phyloP scores from a whole-genome alignment of 2,329 filamentous ascomycete species.

The Colletotrichum zoysiae region DNA sequence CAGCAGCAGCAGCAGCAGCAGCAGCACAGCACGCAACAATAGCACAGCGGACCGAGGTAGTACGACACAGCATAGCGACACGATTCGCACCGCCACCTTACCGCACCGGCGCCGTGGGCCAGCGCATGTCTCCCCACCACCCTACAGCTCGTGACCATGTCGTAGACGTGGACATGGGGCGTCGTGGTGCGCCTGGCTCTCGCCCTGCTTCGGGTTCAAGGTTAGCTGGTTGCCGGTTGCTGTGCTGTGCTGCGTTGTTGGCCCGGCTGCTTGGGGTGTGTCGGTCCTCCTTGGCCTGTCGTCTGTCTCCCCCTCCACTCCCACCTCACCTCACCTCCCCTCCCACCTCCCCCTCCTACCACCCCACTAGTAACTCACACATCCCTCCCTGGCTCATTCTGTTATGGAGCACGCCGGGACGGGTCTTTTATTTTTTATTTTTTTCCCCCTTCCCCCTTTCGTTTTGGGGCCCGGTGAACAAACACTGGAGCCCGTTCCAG shows the following conservation, averaged over 20 bases:
- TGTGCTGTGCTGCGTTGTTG: slow-evolving; percentile 10
- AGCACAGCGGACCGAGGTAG: background rate
- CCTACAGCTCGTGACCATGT: slow-evolving; percentile 17
- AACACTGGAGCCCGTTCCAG: slow-evolving; percentile 26
- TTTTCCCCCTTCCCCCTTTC: background rate
- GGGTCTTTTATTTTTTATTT: slow-evolving; percentile 11
- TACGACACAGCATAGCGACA: background rate
- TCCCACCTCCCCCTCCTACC: slow-evolving; percentile 13
- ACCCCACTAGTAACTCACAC: slow-evolving; percentile 17
- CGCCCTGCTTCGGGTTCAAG: slow-evolving; percentile 11
- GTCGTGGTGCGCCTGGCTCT: slow-evolving; percentile 7
- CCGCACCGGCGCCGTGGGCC: slow-evolving; percentile 10
- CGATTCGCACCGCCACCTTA: background rate
- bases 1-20: too few relatives aligned
- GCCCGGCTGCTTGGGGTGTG: slow-evolving; percentile 5
- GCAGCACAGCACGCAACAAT: background rate
- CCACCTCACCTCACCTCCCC: slow-evolving; percentile 19
- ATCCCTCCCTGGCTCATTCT: slow-evolving; percentile 39
- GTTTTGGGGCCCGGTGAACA: slow-evolving; percentile 38
- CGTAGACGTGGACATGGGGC: slow-evolving; percentile 8
- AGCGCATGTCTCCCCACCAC: background rate
- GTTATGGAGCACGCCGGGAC: slow-evolving; percentile 24
- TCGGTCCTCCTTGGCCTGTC: slow-evolving; percentile 6
- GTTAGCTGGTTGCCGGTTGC: slow-evolving; percentile 17
- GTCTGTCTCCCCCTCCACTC: slow-evolving; percentile 27